Percentiles rank a stretch among this genome's conserved stretches.
These are phyloP conservation scores for Venturia pyrina DNA, from an alignment of 2,329 filamentous ascomycete genomes.

Conservation along the genomic window DNA sequence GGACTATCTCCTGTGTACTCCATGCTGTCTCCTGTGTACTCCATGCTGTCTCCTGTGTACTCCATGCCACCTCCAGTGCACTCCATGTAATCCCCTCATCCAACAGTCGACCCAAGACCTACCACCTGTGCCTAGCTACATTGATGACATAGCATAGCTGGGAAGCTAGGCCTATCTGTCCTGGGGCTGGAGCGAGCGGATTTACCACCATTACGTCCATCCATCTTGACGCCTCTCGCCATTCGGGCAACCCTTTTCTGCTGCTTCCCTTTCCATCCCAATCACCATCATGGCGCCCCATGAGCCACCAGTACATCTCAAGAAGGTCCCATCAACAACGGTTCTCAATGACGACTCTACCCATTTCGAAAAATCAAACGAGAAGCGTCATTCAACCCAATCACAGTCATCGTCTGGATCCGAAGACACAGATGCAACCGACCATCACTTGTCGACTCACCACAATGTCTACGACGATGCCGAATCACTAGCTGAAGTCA, in stretches of 20 bases:
- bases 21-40: too few species aligned
- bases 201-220: neutral
- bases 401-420: neutral
- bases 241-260: neutral
- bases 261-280: neutral
- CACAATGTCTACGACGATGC: neutral
- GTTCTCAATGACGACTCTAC: neutral
- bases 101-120: too few species aligned
- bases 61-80: too few species aligned
- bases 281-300: neutral
- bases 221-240: neutral
- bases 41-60: too few species aligned
- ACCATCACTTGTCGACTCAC: neutral
- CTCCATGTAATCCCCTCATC: too few species aligned
- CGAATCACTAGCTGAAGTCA: neutral
- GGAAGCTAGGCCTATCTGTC: neutral
- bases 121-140: too few species aligned
- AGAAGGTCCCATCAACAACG: neutral
- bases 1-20: too few species aligned
- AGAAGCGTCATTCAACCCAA: neutral
- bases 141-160: neutral
- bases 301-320: neutral
- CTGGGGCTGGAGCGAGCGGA: neutral
- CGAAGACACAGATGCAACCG: neutral
- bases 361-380: neutral